Conservation (phyloP, 2,329 filamentous ascomycete genomes). For the Helminthosporium solani region DNA sequence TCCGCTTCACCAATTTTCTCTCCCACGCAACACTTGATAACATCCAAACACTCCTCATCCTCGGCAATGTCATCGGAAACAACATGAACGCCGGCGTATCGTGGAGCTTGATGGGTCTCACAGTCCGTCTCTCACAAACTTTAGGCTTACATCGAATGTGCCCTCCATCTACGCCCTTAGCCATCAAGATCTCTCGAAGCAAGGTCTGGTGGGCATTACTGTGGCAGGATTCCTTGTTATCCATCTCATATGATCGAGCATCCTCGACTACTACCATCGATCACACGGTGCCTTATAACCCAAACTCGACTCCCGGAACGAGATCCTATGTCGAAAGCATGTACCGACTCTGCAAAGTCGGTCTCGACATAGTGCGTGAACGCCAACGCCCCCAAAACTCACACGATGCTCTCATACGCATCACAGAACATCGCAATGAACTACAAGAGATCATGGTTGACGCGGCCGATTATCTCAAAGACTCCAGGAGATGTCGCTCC, state of each 20-base stretch:
- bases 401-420: conserved; percentile 55
- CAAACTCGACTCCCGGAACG: conserved; percentile 50
- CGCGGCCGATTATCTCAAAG: conserved; percentile 58
- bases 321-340: conserved; percentile 60
- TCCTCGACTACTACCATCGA: conserved; percentile 58
- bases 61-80: conserved; percentile 62
- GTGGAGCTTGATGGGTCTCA: conserved; percentile 61
- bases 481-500: conserved; percentile 51
- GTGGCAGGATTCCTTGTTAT: conserved; percentile 65
- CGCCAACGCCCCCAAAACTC: conserved; percentile 56
- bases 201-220: conserved; percentile 60
- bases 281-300: conserved; percentile 42
- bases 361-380: conserved; percentile 61
- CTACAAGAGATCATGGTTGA: conserved; percentile 60
- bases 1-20: conserved; percentile 64
- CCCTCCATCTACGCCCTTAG: conserved; percentile 53
- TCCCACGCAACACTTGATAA: conserved; percentile 62
- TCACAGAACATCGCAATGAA: conserved; percentile 58
- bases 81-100: conserved; percentile 66
- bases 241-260: conserved; percentile 63
- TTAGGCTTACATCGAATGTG: conserved; percentile 62
- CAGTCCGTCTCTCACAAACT: conserved; percentile 60
- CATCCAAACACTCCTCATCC: conserved; percentile 62
- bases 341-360: conserved; percentile 58
- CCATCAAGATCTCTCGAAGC: conserved; percentile 43